A percentile compares a stretch with the other conserved stretches of the same genome.
Evolutionary conservation across 805 yeast species (phyloP).

Genomic region (Metschnikowia lochheadii): DNA sequence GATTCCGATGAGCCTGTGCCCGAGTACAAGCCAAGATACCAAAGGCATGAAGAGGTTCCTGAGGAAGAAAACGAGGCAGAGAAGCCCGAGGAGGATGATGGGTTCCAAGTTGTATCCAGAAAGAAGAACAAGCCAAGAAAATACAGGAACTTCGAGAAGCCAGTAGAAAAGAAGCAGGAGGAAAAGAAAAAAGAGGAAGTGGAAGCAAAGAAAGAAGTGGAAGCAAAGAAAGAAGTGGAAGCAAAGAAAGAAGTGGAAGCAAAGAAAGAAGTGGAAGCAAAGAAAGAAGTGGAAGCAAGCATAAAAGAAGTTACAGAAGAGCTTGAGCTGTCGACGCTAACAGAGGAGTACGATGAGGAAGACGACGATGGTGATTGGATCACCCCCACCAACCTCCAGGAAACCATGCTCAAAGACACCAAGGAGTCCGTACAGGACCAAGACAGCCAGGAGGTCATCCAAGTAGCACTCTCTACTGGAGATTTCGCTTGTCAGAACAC

Average conservation of each 20-base stretch:
- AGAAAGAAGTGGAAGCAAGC: not conserved
- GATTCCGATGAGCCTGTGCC: constrained; percentile 19
- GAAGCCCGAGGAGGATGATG: constrained; percentile 20
- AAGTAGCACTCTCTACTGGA: constrained; percentile 86
- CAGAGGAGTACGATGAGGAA: constrained; percentile 62
- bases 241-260: not conserved
- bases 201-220: not conserved
- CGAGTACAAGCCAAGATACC: constrained; percentile 1
- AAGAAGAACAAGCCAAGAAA: constrained; percentile 10
- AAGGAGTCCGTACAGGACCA: constrained; percentile 50
- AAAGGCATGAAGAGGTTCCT: not conserved
- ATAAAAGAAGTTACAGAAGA: not conserved
- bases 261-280: not conserved
- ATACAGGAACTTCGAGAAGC: not conserved
- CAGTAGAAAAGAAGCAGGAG: not conserved
- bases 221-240: not conserved
- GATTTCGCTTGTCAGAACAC: constrained; percentile 98
- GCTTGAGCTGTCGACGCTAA: constrained; percentile 12
- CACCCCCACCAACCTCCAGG: constrained; percentile 77
- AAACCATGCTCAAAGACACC: constrained; percentile 63
- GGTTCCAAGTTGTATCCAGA: constrained; percentile 21
- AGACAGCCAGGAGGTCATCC: constrained; percentile 35
- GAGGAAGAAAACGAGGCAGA: constrained; percentile 6
- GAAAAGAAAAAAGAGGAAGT: not conserved
- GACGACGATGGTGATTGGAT: constrained; percentile 91